Evolutionary conservation across 176 grass and related monocot genomes (phyloP), one percentile per base, ranked within the genome.

Genomic region (Miscanthus lutarioriparius): DNA sequence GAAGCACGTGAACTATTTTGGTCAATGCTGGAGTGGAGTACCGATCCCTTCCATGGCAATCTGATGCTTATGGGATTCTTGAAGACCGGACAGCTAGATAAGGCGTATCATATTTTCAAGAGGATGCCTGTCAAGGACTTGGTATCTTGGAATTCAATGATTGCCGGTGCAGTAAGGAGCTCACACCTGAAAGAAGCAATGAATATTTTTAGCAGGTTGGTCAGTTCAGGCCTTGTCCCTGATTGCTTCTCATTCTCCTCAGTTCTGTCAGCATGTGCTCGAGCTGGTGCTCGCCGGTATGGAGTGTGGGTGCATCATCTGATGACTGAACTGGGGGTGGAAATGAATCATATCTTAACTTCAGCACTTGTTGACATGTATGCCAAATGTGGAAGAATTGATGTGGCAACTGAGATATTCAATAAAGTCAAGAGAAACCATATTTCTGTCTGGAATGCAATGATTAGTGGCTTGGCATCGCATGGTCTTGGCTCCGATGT

Each of bases 131-230:
- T 74, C 23, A 91, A 78, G 88, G 89, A 94, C 72, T 87, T 91
- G 87, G 78, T 94, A 30, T 89, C 92, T 61, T 94, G 92, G 92
- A 94, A 94, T 78, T 91, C 92, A 84, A 89, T 91, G 87, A 87
- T 94, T 64, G 87, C 84, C 2, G 87, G 92, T 67, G 80, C 84
- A 20, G 81, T 72, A 58, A 87, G 85, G 87, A 83, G 22, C 54
- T 82, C 71, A 0, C 85, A 49, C 62, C 45, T 84, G 27, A 91
- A 82, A 81, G 84, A 89, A 68, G 89, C 87, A 64, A 82, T 91
- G 78, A 80, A 81, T 81, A 54, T 94, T 85, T 94, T 94, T 68
- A 87, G 80, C 44, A 81, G 85, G 64, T 68, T 91, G 84, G 47
- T 94, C 43, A 36, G 70, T 85, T 85, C 84, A 74, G 89, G 84